Evolutionary conservation across 805 yeast species (phyloP).

Genomic region (Lipomyces anomalus): DNA sequence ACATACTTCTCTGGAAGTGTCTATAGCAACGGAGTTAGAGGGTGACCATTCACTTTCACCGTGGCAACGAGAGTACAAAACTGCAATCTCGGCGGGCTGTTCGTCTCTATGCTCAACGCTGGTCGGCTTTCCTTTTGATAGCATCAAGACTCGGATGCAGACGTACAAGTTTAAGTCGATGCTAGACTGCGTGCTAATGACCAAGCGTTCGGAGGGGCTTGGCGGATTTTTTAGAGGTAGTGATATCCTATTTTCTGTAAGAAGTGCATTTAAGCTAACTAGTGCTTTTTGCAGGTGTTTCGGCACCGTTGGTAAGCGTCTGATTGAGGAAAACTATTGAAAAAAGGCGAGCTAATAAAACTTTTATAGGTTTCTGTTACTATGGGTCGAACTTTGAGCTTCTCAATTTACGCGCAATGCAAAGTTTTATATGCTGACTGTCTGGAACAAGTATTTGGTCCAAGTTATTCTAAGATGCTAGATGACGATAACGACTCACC

Average conservation of each 20-base stretch:
- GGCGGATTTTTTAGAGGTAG: conserved; percentile 72
- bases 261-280: background rate
- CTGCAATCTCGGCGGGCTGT: conserved; percentile 53
- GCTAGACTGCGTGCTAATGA: conserved; percentile 50
- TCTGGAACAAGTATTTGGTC: conserved; percentile 5
- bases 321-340: no score
- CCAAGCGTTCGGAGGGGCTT: conserved; percentile 58
- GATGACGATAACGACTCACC: conserved; percentile 1
- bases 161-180: conserved; percentile 59
- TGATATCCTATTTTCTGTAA: no score
- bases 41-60: background rate
- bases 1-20: no score
- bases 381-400: conserved; percentile 58
- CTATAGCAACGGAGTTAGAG: background rate
- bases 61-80: conserved; percentile 20
- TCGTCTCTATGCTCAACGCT: conserved; percentile 60
- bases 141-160: conserved; percentile 83
- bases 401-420: conserved; percentile 52
- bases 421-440: conserved; percentile 39
- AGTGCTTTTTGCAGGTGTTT: background rate
- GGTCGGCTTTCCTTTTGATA: conserved; percentile 79
- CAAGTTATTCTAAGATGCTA: conserved; percentile 4
- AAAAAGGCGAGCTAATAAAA: no score
- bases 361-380: conserved; percentile 27
- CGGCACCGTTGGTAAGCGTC: conserved; percentile 24